phyloP scores from a whole-genome alignment of 352 stramenopile species.

The Pythium utonaiense region DNA sequence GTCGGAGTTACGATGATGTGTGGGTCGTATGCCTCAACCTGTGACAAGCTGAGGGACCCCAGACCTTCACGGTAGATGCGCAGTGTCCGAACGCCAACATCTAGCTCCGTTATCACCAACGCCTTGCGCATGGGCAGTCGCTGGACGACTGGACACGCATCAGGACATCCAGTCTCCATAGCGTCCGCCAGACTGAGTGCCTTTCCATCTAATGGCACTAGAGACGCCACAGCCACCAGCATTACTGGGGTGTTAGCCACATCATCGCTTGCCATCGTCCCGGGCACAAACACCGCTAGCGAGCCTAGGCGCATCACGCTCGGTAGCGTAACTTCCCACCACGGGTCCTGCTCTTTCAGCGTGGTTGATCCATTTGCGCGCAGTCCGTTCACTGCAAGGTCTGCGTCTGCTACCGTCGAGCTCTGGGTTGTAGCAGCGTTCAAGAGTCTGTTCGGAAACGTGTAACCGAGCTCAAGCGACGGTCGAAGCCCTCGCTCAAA shows the following conservation, averaged over 20 bases:
- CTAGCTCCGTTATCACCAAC: slow-evolving; percentile 44
- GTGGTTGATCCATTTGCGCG: slow-evolving; percentile 15
- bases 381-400: slow-evolving; percentile 12
- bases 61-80: slow-evolving; percentile 49
- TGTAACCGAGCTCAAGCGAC: slow-evolving; percentile 36
- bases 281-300: slow-evolving; percentile 47
- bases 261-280: slow-evolving; percentile 18
- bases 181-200: slow-evolving; percentile 2
- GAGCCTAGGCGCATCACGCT: slow-evolving; percentile 42
- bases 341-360: slow-evolving; percentile 34
- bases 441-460: slow-evolving; percentile 43
- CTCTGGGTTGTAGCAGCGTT: slow-evolving; percentile 31
- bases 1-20: slow-evolving; percentile 45
- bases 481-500: slow-evolving; percentile 57
- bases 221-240: slow-evolving; percentile 36
- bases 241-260: slow-evolving; percentile 4
- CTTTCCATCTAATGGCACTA: slow-evolving; percentile 16
- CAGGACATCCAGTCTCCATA: slow-evolving; percentile 31
- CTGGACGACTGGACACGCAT: slow-evolving; percentile 32
- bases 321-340: slow-evolving; percentile 53
- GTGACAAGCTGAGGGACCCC: slow-evolving; percentile 30
- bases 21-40: slow-evolving; percentile 55
- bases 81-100: slow-evolving; percentile 39
- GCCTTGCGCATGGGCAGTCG: slow-evolving; percentile 31
- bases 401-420: slow-evolving; percentile 27